Conservation (phyloP, 257 asterid species). For the Solanum appendiculatum region DNA sequence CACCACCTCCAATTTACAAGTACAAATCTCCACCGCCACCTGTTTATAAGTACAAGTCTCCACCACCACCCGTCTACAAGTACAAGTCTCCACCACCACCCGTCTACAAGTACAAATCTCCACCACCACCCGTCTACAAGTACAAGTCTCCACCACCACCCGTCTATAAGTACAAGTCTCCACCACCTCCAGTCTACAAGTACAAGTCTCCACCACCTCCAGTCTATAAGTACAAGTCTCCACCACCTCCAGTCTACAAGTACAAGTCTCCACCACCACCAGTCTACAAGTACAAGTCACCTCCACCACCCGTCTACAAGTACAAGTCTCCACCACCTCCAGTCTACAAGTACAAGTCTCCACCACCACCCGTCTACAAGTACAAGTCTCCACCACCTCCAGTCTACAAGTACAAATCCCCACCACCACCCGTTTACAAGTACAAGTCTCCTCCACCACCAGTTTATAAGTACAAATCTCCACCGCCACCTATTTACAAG, state of each 20-base stretch:
- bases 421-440: neutral
- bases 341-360: neutral
- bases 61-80: neutral
- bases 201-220: neutral
- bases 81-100: neutral
- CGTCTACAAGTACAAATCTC: neutral
- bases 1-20: neutral
- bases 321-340: neutral
- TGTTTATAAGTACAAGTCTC: neutral
- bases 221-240: neutral
- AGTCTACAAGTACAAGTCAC: neutral
- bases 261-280: constrained; percentile 5
- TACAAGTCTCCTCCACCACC: neutral
- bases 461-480: neutral
- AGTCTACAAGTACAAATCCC: neutral
- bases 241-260: neutral
- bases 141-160: neutral
- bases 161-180: neutral
- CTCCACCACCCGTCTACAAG: neutral
- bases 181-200: neutral
- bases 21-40: neutral
- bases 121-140: neutral
- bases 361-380: neutral
- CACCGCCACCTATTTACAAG: neutral
- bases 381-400: neutral